Evolutionary conservation across 2,329 filamentous ascomycete genomes (phyloP).

Genomic region (Ascochyta pisi): DNA sequence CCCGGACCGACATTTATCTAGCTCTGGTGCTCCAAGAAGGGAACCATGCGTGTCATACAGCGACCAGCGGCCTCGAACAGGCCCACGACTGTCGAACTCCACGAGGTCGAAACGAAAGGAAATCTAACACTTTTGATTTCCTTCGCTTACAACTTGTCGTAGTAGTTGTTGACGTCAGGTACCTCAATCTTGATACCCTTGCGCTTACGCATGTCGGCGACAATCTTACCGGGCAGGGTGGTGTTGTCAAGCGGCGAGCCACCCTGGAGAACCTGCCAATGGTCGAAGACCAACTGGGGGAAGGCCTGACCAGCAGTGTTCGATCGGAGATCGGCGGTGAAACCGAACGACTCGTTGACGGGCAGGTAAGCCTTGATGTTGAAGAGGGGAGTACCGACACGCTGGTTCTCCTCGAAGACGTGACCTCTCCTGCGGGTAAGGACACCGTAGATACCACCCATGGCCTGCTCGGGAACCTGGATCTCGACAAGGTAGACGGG

Average conservation of each 20-base stretch:
- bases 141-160: slow-evolving; percentile 91
- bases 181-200: slow-evolving; percentile 99
- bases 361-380: slow-evolving; percentile 98
- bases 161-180: slow-evolving; percentile 96
- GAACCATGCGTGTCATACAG: slow-evolving; percentile 43
- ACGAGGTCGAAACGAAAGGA: slow-evolving; percentile 47
- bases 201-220: slow-evolving; percentile 93
- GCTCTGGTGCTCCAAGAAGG: slow-evolving; percentile 40
- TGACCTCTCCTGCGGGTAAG: slow-evolving; percentile 97
- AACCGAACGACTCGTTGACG: slow-evolving; percentile 98
- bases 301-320: slow-evolving; percentile 97
- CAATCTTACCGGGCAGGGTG: slow-evolving; percentile 82
- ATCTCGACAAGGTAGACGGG: slow-evolving; percentile 99
- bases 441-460: slow-evolving; percentile 99
- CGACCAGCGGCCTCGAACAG: slow-evolving; percentile 45
- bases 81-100: slow-evolving; percentile 43
- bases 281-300: slow-evolving; percentile 98
- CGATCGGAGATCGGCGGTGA: slow-evolving; percentile 95
- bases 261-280: slow-evolving; percentile 96
- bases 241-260: slow-evolving; percentile 86
- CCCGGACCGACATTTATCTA: slow-evolving; percentile 50
- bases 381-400: slow-evolving; percentile 98
- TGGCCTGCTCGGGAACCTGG: slow-evolving; percentile 96
- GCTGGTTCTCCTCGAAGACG: slow-evolving; percentile 98
- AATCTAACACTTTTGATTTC: slow-evolving; percentile 54